These are phyloP conservation scores for Aureobasidium pullulans DNA, from an alignment of 2,329 filamentous ascomycete species.

Conservation along the genomic window DNA sequence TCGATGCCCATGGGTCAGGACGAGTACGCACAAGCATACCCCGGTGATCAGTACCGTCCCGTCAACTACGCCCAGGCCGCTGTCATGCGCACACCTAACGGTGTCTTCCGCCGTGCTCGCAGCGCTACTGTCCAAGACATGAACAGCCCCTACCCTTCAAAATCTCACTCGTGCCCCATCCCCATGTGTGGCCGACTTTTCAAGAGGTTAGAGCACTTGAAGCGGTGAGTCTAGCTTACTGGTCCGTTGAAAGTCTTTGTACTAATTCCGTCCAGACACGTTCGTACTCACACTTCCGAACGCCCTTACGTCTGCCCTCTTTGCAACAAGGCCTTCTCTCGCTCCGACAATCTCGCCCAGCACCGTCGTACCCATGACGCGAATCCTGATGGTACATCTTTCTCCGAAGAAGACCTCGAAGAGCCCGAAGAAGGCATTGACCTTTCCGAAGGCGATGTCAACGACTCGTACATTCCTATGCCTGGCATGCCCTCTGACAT, in stretches of 20 bases:
- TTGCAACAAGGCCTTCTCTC: constrained; percentile 97
- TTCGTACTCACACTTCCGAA: constrained; percentile 98
- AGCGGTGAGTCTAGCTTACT: constrained; percentile 66
- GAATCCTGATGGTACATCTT: constrained; percentile 50
- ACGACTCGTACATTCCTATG: constrained; percentile 24
- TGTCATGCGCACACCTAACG: constrained; percentile 54
- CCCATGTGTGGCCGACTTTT: constrained; percentile 94
- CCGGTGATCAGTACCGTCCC: constrained; percentile 27
- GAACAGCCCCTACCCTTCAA: constrained; percentile 81
- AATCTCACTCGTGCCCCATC: constrained; percentile 98
- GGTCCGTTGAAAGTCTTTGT: constrained; percentile 33
- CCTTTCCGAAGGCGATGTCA: constrained; percentile 43
- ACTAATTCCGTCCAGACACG: constrained; percentile 61
- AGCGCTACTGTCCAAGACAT: constrained; percentile 96
- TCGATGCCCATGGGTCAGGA: constrained; percentile 44
- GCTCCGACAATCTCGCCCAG: constrained; percentile 98
- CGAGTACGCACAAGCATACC: constrained; percentile 33
- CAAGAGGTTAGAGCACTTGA: constrained; percentile 98
- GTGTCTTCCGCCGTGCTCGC: constrained; percentile 78
- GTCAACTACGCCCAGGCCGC: constrained; percentile 50
- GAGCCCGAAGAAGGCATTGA: constrained; percentile 81
- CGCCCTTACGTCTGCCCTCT: constrained; percentile 95
- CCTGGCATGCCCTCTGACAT: constrained; percentile 10
- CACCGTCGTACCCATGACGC: constrained; percentile 77
- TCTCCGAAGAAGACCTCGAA: constrained; percentile 78